Evolutionary conservation across 306 rosid genomes (phyloP), one percentile per base, ranked within the genome.

Genomic region (Aeschynomene evenia): DNA sequence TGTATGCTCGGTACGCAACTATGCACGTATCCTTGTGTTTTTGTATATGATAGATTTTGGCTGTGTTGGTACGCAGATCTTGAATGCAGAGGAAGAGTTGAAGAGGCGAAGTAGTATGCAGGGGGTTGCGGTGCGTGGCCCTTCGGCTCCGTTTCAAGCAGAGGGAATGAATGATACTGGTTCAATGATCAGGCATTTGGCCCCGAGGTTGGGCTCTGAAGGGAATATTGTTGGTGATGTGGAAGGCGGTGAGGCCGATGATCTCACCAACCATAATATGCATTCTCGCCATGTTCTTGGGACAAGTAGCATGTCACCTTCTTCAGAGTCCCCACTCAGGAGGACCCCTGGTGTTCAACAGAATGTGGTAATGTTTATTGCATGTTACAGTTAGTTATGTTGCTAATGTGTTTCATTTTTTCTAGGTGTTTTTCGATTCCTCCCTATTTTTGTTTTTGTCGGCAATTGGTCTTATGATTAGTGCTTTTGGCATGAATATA

Each of bases 321-420:
- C 97, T 65, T 88, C 97, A 61, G 98, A 87, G 76, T 90, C 98
- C 71, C 91, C 97, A 54, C 88, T 91, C 53, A 80, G 97, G 83
- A 79, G 90, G 78, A 89, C 95, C 53, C 75, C 82, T 11, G 70
- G 58, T 16, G 33, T 70, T 73, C 92, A 81, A 70, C 84, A 79
- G 77, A 88, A 79, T 59, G 40, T 59, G 91, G 99, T 91, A 91
- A 80, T 75, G 42, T 61, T 3, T 63, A 61, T 45, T 55, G 29
- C 37, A 37, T 51, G 11, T 52, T 36, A 0, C 11, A 7, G 52
- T 43, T 33, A 39, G 39, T 59, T 64, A 29, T 49, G 79, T 58
- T 67, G 46, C 15, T 8, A 53, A 43, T 72, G 70, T 13, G 21
- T 33, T 34, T 54, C 21, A 21, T 14, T 59, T 56, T 24, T 29